phyloP scores from a whole-genome alignment of 306 rosid species.

The Erythrophleum fordii region DNA sequence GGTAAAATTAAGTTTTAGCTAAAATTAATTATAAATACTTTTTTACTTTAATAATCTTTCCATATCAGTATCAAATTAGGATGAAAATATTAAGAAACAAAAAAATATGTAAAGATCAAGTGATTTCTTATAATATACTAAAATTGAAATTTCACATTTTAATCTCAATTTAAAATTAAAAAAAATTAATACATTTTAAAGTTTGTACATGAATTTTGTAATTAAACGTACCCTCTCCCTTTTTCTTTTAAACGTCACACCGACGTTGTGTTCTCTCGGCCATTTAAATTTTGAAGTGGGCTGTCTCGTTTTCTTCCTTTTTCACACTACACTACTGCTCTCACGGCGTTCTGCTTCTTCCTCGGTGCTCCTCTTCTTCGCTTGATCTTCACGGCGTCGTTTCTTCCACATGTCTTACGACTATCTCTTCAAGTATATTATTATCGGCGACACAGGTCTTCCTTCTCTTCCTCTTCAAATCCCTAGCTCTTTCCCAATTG shows the following conservation, averaged over 20 bases:
- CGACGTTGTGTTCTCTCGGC: neutral
- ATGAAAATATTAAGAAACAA: too few relatives aligned
- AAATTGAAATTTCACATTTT: too few relatives aligned
- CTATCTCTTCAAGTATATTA: slow-evolving; percentile 95
- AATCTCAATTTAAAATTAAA: too few relatives aligned
- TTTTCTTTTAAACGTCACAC: neutral
- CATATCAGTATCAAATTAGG: too few relatives aligned
- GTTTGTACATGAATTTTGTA: too few relatives aligned
- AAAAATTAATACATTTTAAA: too few relatives aligned
- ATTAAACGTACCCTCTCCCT: too few relatives aligned
- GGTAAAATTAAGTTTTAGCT: too few relatives aligned
- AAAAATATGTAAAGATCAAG: too few relatives aligned
- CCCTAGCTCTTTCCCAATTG: slow-evolving; percentile 10
- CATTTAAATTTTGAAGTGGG: neutral
- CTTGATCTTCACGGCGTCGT: slow-evolving; percentile 37
- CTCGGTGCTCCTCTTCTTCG: neutral
- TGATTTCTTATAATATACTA: too few relatives aligned
- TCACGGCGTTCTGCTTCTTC: neutral
- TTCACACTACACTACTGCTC: neutral
- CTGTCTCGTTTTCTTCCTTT: neutral
- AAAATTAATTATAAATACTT: too few relatives aligned
- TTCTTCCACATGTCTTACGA: slow-evolving; percentile 75
- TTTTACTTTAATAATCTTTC: too few relatives aligned
- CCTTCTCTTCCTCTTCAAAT: neutral
- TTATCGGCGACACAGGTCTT: slow-evolving; percentile 96